phyloP scores from a whole-genome alignment of 768 basidiomycete species.

The Boletus rufocinnamomeus region DNA sequence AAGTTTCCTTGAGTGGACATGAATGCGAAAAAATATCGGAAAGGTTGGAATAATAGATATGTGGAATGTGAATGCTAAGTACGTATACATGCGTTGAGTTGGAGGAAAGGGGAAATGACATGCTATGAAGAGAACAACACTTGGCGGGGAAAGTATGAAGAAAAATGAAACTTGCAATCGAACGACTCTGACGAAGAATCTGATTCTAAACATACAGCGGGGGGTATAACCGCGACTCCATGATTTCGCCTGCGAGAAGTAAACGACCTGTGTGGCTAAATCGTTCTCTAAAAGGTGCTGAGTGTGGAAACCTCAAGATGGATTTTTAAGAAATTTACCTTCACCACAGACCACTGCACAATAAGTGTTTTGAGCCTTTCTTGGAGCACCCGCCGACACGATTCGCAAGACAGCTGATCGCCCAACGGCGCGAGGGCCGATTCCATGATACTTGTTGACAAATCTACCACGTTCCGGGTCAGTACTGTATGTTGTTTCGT shows the following conservation, averaged over 20 bases:
- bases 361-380: constrained; percentile 70
- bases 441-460: constrained; percentile 74
- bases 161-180: constrained; percentile 2
- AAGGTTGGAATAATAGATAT: not conserved
- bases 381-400: constrained; percentile 62
- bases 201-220: not conserved
- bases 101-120: not conserved
- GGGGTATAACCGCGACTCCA: constrained; percentile 8
- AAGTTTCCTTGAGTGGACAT: constrained; percentile 8
- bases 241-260: not conserved
- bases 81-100: constrained; percentile 4
- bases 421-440: constrained; percentile 67
- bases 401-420: constrained; percentile 67
- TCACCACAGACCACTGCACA: constrained; percentile 78
- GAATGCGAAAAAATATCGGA: not conserved
- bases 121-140: constrained; percentile 1
- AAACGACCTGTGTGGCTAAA: constrained; percentile 37
- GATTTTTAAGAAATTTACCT: constrained; percentile 44
- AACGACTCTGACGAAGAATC: not conserved
- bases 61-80: constrained; percentile 1
- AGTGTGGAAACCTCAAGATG: constrained; percentile 4
- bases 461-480: constrained; percentile 44
- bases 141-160: not conserved
- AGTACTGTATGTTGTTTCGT: not conserved
- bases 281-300: constrained; percentile 49